These are phyloP conservation scores for Pseudogymnoascus sp. DNA, from an alignment of 2,329 filamentous ascomycete species.

Conservation along the genomic window DNA sequence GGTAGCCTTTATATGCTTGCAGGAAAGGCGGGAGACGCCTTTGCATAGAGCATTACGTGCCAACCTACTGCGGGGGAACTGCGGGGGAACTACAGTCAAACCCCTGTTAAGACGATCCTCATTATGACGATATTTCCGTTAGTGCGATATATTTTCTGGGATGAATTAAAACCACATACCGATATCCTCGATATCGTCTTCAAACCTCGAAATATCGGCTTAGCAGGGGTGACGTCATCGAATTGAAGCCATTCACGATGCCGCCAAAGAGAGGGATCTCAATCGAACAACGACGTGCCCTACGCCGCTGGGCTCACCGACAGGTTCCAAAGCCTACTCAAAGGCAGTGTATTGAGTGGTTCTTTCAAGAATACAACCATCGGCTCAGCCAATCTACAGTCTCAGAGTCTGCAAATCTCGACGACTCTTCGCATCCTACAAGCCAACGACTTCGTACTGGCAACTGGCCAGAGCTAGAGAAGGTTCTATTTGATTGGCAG, in stretches of 20 bases:
- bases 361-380: not conserved
- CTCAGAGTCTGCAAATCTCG: not conserved
- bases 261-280: not conserved
- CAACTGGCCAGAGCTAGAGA: constrained; percentile 8
- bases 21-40: not conserved
- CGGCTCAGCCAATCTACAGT: not conserved
- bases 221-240: not conserved
- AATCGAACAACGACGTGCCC: constrained; percentile 1
- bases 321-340: not conserved
- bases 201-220: not conserved
- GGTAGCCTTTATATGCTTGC: not conserved
- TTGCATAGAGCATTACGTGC: not conserved
- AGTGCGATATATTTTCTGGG: not conserved
- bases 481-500: constrained; percentile 5
- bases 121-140: not conserved
- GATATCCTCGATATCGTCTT: not conserved
- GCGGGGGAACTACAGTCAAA: not conserved
- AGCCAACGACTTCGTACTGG: not conserved
- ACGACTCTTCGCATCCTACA: not conserved
- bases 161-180: not conserved
- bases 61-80: not conserved
- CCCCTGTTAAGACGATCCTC: not conserved
- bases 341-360: constrained; percentile 6
- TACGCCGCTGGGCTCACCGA: constrained; percentile 4
- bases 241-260: not conserved